Evolutionary conservation across 2,329 filamentous ascomycete species (phyloP).

Genomic region (Uncinocarpus reesii): DNA sequence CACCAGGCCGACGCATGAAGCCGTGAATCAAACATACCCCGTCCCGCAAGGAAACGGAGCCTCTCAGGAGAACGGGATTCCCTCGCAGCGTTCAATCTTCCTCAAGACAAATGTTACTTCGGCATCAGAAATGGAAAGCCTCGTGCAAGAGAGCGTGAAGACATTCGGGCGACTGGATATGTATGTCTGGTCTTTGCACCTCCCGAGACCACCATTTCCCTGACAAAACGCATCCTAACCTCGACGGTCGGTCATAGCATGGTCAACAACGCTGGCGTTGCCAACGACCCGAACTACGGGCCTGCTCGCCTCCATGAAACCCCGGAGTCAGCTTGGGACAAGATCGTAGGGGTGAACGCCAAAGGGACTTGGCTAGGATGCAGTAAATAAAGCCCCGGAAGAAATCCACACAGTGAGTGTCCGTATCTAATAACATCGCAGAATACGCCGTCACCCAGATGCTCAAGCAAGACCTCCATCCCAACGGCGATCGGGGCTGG

Average conservation of each 20-base stretch:
- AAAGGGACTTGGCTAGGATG: constrained; percentile 36
- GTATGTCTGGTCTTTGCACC: constrained; percentile 23
- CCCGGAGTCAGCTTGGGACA: constrained; percentile 39
- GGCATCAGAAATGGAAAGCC: constrained; percentile 26
- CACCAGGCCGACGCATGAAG: constrained; percentile 18
- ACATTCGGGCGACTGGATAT: constrained; percentile 37
- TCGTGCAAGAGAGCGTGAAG: constrained; percentile 31
- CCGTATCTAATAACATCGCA: neutral
- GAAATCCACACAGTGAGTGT: neutral
- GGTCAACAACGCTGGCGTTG: constrained; percentile 44
- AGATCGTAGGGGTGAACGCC: constrained; percentile 29
- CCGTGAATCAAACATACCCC: constrained; percentile 15
- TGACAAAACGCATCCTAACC: neutral
- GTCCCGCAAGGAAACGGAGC: no score
- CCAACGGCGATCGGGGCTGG: constrained; percentile 29
- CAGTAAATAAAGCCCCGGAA: constrained; percentile 21
- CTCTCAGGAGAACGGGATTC: neutral
- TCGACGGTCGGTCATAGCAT: constrained; percentile 24
- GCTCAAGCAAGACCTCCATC: constrained; percentile 30
- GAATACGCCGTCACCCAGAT: constrained; percentile 33
- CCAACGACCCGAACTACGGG: constrained; percentile 4
- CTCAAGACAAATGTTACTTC: constrained; percentile 38
- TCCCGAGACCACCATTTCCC: no score
- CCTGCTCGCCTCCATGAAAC: constrained; percentile 39
- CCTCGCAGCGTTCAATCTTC: constrained; percentile 27